Percentiles rank a stretch among this genome's conserved stretches.
Conservation (phyloP, 257 asterid species). For the Sherardia arvensis region DNA sequence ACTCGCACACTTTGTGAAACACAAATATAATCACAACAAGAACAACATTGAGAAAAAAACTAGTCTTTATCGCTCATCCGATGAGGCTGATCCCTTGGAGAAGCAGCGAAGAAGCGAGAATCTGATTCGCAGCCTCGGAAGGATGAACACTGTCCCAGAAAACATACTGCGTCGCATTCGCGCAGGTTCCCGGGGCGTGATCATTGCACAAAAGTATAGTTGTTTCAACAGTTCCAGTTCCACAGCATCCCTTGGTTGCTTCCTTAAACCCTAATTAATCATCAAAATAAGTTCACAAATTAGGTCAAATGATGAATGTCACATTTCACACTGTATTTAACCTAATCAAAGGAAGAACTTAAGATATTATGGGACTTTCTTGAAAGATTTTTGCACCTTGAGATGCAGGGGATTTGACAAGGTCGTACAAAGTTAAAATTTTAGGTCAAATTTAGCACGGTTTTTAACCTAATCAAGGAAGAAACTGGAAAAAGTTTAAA, state of each 20-base stretch:
- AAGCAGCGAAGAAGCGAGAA: conserved; percentile 60
- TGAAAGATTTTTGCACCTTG: conserved; percentile 53
- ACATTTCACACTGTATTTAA: not conserved
- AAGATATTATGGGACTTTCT: not conserved
- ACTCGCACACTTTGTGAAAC: not conserved
- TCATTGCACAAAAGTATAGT: conserved; percentile 68
- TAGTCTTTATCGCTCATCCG: conserved; percentile 10
- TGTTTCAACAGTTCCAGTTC: conserved; percentile 80
- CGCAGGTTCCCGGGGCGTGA: conserved; percentile 63
- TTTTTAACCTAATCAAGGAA: too few relatives aligned
- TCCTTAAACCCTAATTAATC: conserved; percentile 52
- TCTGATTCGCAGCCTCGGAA: conserved; percentile 71
- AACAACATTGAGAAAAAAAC: not conserved
- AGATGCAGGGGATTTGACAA: conserved; percentile 45
- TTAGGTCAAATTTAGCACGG: too few relatives aligned
- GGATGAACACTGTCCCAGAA: conserved; percentile 99
- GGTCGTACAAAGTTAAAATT: conserved; percentile 67
- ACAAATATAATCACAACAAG: not conserved
- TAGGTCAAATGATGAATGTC: too few relatives aligned
- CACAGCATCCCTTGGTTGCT: conserved; percentile 75
- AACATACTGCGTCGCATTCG: conserved; percentile 65
- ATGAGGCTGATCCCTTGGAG: conserved; percentile 61
- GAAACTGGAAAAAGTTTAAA: too few relatives aligned
- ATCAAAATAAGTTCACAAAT: not conserved
- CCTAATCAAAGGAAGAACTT: too few relatives aligned